Evolutionary conservation across 345 rosid genomes (phyloP).

Genomic region (Cardamine occulta): DNA sequence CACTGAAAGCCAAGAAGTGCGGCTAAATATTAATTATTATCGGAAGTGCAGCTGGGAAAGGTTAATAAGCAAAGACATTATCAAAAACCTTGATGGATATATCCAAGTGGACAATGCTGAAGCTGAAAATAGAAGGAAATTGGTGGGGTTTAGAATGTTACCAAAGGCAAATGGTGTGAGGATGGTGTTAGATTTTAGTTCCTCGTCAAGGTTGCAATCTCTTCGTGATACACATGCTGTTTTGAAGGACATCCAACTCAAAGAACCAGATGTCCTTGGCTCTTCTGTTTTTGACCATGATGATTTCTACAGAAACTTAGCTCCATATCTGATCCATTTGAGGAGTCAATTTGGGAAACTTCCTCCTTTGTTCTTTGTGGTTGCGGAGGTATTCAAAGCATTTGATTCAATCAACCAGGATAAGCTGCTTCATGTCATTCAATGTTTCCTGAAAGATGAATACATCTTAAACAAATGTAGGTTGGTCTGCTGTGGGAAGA

Average conservation of each 20-base stretch:
- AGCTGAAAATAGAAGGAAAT: slow-evolving; percentile 49
- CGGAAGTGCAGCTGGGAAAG: slow-evolving; percentile 70
- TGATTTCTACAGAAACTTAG: slow-evolving; percentile 71
- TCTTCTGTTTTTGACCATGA: slow-evolving; percentile 87
- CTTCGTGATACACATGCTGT: slow-evolving; percentile 72
- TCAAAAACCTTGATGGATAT: slow-evolving; percentile 49
- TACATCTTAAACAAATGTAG: slow-evolving; percentile 53
- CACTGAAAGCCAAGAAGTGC: slow-evolving; percentile 78
- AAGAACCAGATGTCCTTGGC: slow-evolving; percentile 71
- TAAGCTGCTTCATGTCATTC: slow-evolving; percentile 60
- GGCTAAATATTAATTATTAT: slow-evolving; percentile 63
- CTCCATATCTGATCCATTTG: slow-evolving; percentile 59
- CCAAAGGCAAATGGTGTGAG: slow-evolving; percentile 76
- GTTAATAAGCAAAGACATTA: slow-evolving; percentile 48
- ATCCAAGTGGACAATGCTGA: slow-evolving; percentile 47
- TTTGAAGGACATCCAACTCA: slow-evolving; percentile 67
- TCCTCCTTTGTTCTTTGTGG: slow-evolving; percentile 64
- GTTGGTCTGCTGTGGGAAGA: slow-evolving; percentile 60
- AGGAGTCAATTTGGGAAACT: slow-evolving; percentile 50
- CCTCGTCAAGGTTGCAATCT: slow-evolving; percentile 54
- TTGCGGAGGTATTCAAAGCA: slow-evolving; percentile 83
- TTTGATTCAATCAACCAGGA: slow-evolving; percentile 81
- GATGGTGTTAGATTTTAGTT: slow-evolving; percentile 68
- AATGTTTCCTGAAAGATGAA: slow-evolving; percentile 55
- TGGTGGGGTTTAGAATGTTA: slow-evolving; percentile 61